Conservation (phyloP, 192 early-diverging fungal genomes). For the Fimicolochytrium jonesii region DNA sequence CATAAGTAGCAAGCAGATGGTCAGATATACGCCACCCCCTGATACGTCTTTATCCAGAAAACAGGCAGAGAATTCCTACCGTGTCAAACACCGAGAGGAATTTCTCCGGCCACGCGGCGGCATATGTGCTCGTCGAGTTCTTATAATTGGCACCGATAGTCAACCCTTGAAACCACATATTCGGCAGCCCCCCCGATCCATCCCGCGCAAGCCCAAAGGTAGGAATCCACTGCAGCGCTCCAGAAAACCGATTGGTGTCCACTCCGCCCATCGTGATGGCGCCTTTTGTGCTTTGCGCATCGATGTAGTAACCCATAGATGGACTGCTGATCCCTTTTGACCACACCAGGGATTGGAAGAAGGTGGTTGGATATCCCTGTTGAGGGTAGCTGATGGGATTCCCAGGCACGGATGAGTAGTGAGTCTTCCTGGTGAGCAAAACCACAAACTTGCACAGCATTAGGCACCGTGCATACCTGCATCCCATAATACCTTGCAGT, state of each 20-base stretch:
- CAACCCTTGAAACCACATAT: constrained; percentile 19
- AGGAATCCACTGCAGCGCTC: constrained; percentile 23
- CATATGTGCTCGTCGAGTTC: no score
- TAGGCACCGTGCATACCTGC: no score
- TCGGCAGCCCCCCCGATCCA: constrained; percentile 11
- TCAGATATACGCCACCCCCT: no score
- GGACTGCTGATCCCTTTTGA: not conserved
- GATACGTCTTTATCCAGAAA: no score
- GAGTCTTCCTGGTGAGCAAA: no score
- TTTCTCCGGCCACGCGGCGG: no score
- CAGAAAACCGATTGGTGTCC: constrained; percentile 23
- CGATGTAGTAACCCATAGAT: constrained; percentile 15
- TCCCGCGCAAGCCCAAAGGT: constrained; percentile 9
- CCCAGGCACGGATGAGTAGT: no score
- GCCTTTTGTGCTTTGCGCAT: not conserved
- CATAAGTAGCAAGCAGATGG: no score
- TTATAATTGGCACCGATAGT: constrained; percentile 13
- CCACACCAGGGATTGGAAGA: constrained; percentile 19
- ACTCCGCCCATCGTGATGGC: constrained; percentile 20
- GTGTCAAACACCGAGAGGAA: constrained; percentile 27
- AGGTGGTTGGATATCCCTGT: not conserved
- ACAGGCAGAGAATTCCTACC: no score
- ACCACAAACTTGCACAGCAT: no score
- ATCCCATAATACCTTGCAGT: no score
- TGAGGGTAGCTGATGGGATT: constrained; percentile 27